Base-by-base conservation (phyloP, 2,329 filamentous ascomycete species). In the Colletotrichum graminicola region DNA sequence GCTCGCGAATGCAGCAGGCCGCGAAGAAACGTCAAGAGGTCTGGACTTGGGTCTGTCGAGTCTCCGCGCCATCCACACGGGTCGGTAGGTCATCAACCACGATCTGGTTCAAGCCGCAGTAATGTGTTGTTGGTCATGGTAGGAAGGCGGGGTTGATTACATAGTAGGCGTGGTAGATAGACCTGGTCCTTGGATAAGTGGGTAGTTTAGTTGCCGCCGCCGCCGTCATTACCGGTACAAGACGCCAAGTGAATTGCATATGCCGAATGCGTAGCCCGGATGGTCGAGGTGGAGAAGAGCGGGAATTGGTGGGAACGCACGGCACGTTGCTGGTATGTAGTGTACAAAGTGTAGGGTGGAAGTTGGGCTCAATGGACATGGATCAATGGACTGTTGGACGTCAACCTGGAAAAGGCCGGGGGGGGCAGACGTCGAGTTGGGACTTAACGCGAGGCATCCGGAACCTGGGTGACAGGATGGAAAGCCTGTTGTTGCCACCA, bases 21-120 rank as follows among this genome's bases (percentile, higher is more conserved):
- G 10, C 16, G 65, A 34, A 56, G 26, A 45, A 16, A 67, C n/a
- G 23, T 66, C 67, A 34, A 51, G 62, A 70, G 41, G 60, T 62
- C 63, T 62, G 49, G 63, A 57, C 47, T 51, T 61, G 41, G 55
- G 56, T 55, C 49, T 43, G 32, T 52, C 55, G 7, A 26, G 26
- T 39, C 62, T 65, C 67, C 63, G 63, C 68, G 68, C 51, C 59
- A 68, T 49, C 59, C 59, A 60, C 45, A 59, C 5, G 32, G 23
- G 36, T 52, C 26, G 63, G 56, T 59, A 59, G 59, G 68, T 45
- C 60, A 54, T 68, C 32, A 6, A 52, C 43, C 39, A 39, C 29
- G 32, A 52, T 57, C 54, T 23, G 36, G 49, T 54, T 45, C 51
- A 8, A 36, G 45, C 39, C 32, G 12, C 29, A 8, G 62, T 59